Base-by-base conservation (phyloP, 176 grass and related monocot species). In the Carex cristatella region DNA sequence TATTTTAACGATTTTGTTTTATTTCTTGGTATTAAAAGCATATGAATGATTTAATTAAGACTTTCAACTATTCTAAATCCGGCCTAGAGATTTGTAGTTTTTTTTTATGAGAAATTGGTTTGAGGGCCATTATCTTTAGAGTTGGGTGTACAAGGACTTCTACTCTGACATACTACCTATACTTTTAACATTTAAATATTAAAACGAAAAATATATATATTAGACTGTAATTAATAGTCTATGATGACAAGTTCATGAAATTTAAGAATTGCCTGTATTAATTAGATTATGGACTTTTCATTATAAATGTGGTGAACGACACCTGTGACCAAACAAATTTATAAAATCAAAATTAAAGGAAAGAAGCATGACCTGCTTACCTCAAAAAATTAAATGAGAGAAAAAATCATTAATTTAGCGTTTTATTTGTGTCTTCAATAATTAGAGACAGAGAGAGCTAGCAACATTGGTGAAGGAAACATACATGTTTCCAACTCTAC, bases 61-160 rank as follows among this genome's bases (percentile, higher is more conserved):
- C 38, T 72, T 72, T 7, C 49, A 76, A 76, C 3, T 55, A 55
- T 30, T 76, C 27, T 75, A 55, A 31, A 31, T 44, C 40, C 48
- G 16, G 12, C 72, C 71, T 76, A 55, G 44, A 55, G 72, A 76
- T 54, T 16, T 18, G 37, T 72, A 23, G 46, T 15, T 12, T 76
- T 42, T 2, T 46, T 0, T 48, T 76, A 9, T 12, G n/a, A 49
- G 42, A 74, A 74, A 74, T 53, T 53, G 30, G 71, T 75, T 75
- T 75, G 71, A 27, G 11, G 44, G 71, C 46, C 71, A 75, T 75
- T 53, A 30, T 75, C 71, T 75, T 75, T 53, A 75, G 71, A 75
- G 71, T 75, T 77, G 46, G 33, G 49, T 33, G 2, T 56, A 56
- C 73, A 77, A 77, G 11, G 49, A 77, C 73, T 12, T 23, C 27